phyloP scores from a whole-genome alignment of 768 basidiomycete species.

The Ramaria sp. region DNA sequence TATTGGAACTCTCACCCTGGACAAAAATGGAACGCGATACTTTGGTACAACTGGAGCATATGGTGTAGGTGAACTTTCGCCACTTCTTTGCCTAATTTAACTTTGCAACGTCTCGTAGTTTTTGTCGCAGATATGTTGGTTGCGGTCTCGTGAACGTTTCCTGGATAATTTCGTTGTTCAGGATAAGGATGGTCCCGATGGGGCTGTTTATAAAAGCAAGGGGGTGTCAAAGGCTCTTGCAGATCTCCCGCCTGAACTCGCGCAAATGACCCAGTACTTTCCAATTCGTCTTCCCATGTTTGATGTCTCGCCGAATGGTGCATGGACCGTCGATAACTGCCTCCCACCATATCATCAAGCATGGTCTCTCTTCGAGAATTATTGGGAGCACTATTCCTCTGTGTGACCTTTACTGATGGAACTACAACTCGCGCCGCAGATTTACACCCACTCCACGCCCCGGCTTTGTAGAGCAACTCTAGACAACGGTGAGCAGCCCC shows the following conservation, averaged over 20 bases:
- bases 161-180: background rate
- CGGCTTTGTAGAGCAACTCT: background rate
- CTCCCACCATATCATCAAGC: too few species aligned
- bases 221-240: background rate
- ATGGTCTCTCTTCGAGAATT: too few species aligned
- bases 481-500: background rate
- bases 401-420: background rate
- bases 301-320: background rate
- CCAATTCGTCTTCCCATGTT: background rate
- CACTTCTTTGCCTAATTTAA: background rate
- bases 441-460: constrained; percentile 2
- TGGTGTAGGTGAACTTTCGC: background rate
- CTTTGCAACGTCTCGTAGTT: background rate
- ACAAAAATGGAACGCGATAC: background rate
- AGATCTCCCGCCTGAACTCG: background rate
- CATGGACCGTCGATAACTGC: constrained; percentile 3
- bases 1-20: constrained; percentile 38
- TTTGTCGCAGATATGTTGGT: background rate
- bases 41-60: constrained; percentile 1
- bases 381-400: constrained; percentile 2
- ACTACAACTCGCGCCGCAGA: background rate
- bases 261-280: background rate
- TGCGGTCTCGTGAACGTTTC: background rate
- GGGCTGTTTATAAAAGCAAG: background rate
- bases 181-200: background rate